A percentile compares a stretch with the other conserved stretches of the same genome.
These are phyloP conservation scores for Eucalyptus grandis DNA, from an alignment of 345 rosid species.

Conservation along the genomic window DNA sequence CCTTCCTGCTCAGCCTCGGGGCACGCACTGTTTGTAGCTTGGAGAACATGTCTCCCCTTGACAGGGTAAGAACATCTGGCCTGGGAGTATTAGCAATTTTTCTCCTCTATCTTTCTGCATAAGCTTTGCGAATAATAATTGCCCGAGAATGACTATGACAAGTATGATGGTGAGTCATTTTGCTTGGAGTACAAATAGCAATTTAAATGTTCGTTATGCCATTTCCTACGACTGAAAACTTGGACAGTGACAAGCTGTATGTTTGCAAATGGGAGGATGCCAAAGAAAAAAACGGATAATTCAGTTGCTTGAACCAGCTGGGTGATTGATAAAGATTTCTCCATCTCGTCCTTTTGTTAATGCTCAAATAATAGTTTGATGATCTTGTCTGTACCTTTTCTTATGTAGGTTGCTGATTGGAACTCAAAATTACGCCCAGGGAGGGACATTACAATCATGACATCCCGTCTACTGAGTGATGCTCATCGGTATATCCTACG, in stretches of 20 bases:
- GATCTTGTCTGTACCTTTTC: background rate
- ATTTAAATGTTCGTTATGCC: background rate
- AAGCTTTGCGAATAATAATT: background rate
- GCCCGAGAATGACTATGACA: background rate
- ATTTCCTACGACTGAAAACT: background rate
- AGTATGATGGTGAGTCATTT: background rate
- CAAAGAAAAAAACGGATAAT: background rate
- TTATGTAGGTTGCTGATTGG: slow-evolving; percentile 65
- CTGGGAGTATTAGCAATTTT: background rate
- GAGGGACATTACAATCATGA: slow-evolving; percentile 52
- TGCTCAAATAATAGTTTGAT: background rate
- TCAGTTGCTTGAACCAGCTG: background rate
- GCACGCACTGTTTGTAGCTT: slow-evolving; percentile 69
- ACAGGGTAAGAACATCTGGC: slow-evolving; percentile 36
- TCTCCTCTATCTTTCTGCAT: background rate
- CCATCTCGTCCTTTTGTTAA: background rate
- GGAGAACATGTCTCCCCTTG: slow-evolving; percentile 70
- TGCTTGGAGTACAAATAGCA: background rate
- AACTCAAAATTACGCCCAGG: slow-evolving; percentile 34
- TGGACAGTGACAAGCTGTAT: background rate
- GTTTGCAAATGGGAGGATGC: background rate
- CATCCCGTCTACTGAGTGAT: slow-evolving; percentile 77
- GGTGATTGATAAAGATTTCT: background rate
- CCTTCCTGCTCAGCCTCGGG: slow-evolving; percentile 63
- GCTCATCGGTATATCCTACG: slow-evolving; percentile 89